Percentiles rank a stretch among this genome's conserved stretches.
phyloP scores from a whole-genome alignment of 2,329 filamentous ascomycete genomes.

The Trichoderma semiorbis region DNA sequence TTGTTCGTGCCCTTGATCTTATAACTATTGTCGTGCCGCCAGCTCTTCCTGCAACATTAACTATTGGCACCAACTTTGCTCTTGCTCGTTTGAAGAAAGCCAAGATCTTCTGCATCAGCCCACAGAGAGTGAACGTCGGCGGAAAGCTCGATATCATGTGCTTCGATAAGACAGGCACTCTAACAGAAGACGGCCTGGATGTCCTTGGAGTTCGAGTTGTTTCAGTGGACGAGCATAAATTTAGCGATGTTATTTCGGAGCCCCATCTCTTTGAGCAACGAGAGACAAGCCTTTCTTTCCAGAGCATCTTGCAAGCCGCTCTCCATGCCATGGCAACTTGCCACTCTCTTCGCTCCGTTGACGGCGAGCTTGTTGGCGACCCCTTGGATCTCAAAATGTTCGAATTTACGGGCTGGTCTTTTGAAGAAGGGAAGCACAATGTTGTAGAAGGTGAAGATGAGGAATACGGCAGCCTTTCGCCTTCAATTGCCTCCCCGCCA shows the following conservation, averaged over 20 bases:
- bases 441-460: conserved; percentile 65
- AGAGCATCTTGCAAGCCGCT: conserved; percentile 53
- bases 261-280: conserved; percentile 55
- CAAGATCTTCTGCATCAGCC: conserved; percentile 95
- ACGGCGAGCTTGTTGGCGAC: conserved; percentile 86
- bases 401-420: conserved; percentile 89
- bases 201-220: conserved; percentile 85
- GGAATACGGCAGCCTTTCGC: conserved; percentile 70
- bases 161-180: conserved; percentile 97
- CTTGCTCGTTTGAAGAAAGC: conserved; percentile 80
- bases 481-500: conserved; percentile 85
- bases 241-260: conserved; percentile 73
- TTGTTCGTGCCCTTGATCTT: conserved; percentile 86
- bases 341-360: conserved; percentile 82
- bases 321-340: conserved; percentile 97
- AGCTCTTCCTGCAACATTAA: conserved; percentile 88
- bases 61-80: conserved; percentile 95
- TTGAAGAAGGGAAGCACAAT: conserved; percentile 78
- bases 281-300: conserved; percentile 27
- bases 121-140: conserved; percentile 92
- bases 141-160: conserved; percentile 95
- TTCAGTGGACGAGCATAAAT: conserved; percentile 56
- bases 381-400: conserved; percentile 98
- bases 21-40: conserved; percentile 98
- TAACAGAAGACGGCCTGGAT: conserved; percentile 94